These are phyloP conservation scores for Jacaranda mimosifolia DNA, from an alignment of 257 asterid genomes.

Conservation along the genomic window DNA sequence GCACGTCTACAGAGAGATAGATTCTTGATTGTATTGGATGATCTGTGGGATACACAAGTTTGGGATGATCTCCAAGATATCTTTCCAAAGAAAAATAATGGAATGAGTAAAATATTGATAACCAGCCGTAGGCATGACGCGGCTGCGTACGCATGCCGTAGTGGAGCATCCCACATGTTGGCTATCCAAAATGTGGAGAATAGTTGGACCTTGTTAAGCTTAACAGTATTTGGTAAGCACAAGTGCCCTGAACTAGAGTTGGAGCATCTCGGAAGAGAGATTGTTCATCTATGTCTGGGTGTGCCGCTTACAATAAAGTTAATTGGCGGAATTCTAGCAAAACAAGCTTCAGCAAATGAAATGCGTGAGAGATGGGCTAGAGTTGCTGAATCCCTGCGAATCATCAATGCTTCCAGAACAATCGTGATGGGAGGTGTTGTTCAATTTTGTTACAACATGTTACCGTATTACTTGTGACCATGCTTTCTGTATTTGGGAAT, in stretches of 20 bases:
- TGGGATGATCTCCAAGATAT: constrained; percentile 35
- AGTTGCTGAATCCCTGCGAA: no score
- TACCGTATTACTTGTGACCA: constrained; percentile 29
- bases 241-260: constrained; percentile 32
- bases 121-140: constrained; percentile 39
- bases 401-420: no score
- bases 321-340: neutral
- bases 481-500: constrained; percentile 45
- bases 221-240: constrained; percentile 33
- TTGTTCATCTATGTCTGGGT: constrained; percentile 29
- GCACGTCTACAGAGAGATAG: constrained; percentile 12
- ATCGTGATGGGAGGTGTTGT: constrained; percentile 20
- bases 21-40: constrained; percentile 45
- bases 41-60: constrained; percentile 39
- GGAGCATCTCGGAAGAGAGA: constrained; percentile 23
- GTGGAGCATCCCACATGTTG: constrained; percentile 24
- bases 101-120: constrained; percentile 37
- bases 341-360: no score
- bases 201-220: constrained; percentile 37
- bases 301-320: constrained; percentile 39
- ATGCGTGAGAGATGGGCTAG: no score
- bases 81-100: constrained; percentile 34
- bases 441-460: constrained; percentile 37
- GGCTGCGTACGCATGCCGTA: constrained; percentile 25
- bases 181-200: constrained; percentile 19